These are phyloP conservation scores for Panicum hallii DNA, from an alignment of 202 grass and related monocot genomes.

Conservation along the genomic window DNA sequence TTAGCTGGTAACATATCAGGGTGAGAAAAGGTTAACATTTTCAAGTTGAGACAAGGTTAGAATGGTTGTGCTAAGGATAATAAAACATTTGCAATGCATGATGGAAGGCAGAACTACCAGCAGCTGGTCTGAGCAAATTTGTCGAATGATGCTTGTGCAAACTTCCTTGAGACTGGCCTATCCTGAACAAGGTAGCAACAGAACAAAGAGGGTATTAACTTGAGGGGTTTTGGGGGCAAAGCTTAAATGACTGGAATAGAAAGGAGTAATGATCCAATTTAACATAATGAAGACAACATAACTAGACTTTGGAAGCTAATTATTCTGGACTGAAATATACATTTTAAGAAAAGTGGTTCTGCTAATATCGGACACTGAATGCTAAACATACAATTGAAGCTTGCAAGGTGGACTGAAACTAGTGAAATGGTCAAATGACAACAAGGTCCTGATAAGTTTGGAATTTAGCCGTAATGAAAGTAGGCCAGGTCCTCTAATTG, in stretches of 20 bases:
- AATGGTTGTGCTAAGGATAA: slow-evolving; percentile 1
- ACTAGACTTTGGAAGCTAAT: slow-evolving; percentile 2
- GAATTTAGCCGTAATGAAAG: not conserved
- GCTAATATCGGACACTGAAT: not conserved
- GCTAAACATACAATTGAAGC: not conserved
- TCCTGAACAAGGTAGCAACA: slow-evolving; percentile 47
- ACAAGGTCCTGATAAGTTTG: not conserved
- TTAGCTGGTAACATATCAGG: slow-evolving; percentile 15
- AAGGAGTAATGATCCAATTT: slow-evolving; percentile 19
- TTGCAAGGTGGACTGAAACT: not conserved
- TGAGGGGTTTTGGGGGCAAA: not conserved
- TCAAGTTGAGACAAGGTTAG: not conserved
- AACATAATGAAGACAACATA: slow-evolving; percentile 24
- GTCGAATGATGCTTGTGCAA: slow-evolving; percentile 43
- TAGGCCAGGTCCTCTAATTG: not conserved
- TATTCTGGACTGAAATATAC: not conserved
- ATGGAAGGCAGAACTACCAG: slow-evolving; percentile 54
- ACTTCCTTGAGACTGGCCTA: slow-evolving; percentile 46
- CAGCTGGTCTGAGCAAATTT: slow-evolving; percentile 58
- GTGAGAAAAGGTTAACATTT: slow-evolving; percentile 10
- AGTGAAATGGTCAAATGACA: slow-evolving; percentile 30
- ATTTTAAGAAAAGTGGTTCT: not conserved
- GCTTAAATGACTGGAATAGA: slow-evolving; percentile 18
- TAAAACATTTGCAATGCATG: not conserved
- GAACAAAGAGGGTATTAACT: slow-evolving; percentile 32